A percentile compares a stretch with the other conserved stretches of the same genome.
These are phyloP conservation scores for Skeletonema costatum DNA, from an alignment of 108 stramenopile species.

Conservation along the genomic window DNA sequence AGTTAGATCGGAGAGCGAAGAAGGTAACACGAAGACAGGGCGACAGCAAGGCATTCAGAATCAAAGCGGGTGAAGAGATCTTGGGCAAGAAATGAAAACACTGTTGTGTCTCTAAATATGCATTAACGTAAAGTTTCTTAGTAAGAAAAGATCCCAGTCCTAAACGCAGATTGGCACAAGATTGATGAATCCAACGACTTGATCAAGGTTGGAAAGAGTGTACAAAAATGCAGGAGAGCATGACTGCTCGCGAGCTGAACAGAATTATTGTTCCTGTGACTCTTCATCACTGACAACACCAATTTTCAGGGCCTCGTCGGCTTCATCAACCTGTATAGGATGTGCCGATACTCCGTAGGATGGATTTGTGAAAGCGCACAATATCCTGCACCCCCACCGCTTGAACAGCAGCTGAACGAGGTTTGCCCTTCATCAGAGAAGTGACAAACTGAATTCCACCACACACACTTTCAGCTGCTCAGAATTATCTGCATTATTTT, in stretches of 20 bases:
- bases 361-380: background rate
- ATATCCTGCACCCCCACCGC: background rate
- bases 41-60: conserved; percentile 92
- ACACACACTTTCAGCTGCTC: conserved; percentile 8
- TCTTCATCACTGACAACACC: conserved; percentile 1
- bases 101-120: too few species aligned
- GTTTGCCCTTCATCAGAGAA: conserved; percentile 18
- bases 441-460: conserved; percentile 30
- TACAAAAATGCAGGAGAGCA: background rate
- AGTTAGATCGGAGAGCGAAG: conserved; percentile 85
- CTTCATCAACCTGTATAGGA: background rate
- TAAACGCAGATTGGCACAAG: background rate
- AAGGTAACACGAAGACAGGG: conserved; percentile 95
- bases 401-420: background rate
- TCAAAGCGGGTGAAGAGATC: conserved; percentile 86
- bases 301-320: background rate
- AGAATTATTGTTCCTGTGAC: background rate
- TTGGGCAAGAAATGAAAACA: conserved; percentile 50
- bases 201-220: background rate
- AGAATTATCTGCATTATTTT: conserved; percentile 12
- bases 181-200: background rate
- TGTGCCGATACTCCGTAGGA: background rate
- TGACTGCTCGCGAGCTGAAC: background rate
- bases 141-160: background rate
- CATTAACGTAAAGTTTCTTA: background rate